Evolutionary conservation across 1,139 yeast species (phyloP).

Genomic region (Pichia sp.): DNA sequence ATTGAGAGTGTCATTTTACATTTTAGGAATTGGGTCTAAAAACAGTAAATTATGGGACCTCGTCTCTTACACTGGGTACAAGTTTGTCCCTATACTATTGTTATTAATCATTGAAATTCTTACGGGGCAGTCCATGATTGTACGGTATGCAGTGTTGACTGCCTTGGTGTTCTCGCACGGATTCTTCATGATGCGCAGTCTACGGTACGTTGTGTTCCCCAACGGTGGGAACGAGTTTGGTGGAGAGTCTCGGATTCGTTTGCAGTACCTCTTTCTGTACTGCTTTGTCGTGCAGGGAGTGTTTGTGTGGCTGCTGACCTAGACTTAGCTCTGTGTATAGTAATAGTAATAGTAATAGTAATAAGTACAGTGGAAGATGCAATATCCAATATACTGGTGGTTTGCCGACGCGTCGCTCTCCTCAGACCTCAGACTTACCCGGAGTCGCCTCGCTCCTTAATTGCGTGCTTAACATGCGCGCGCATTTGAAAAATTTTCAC

Average conservation of each 20-base stretch:
- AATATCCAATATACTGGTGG: too few relatives aligned
- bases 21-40: constrained; percentile 49
- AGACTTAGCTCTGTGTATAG: too few relatives aligned
- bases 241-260: constrained; percentile 51
- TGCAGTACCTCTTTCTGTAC: constrained; percentile 79
- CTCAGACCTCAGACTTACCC: too few relatives aligned
- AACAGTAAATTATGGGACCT: constrained; percentile 58
- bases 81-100: constrained; percentile 72
- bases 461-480: too few relatives aligned
- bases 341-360: too few relatives aligned
- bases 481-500: too few relatives aligned
- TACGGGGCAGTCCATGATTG: constrained; percentile 31
- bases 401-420: too few relatives aligned
- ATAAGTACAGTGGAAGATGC: too few relatives aligned
- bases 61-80: constrained; percentile 88
- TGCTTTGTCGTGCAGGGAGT: constrained; percentile 74
- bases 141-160: constrained; percentile 35
- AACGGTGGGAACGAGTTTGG: constrained; percentile 41
- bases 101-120: constrained; percentile 42
- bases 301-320: constrained; percentile 24
- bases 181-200: constrained; percentile 73
- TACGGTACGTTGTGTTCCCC: constrained; percentile 68
- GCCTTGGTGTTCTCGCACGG: constrained; percentile 50
- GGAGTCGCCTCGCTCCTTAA: too few relatives aligned
- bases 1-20: constrained; percentile 56